phyloP scores from a whole-genome alignment of 2,329 filamentous ascomycete genomes.

The Aspergillus pseudoterreus region DNA sequence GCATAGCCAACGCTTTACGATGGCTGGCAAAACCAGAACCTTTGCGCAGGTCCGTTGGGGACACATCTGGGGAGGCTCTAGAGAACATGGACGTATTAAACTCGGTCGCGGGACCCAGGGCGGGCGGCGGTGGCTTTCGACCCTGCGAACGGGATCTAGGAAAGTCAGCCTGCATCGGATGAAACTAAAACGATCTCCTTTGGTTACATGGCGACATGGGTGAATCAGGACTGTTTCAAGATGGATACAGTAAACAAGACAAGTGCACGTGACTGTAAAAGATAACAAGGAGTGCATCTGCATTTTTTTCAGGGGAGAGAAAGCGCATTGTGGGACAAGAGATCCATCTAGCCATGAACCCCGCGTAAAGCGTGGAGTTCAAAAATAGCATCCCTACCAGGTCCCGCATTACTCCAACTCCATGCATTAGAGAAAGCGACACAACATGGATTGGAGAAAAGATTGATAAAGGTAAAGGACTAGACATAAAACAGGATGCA shows the following conservation, averaged over 20 bases:
- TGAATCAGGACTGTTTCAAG: neutral
- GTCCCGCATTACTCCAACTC: too few species aligned
- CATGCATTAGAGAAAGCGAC: neutral
- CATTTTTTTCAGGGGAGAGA: neutral
- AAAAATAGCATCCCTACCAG: neutral
- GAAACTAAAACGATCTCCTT: neutral
- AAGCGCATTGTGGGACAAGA: neutral
- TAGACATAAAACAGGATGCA: too few species aligned
- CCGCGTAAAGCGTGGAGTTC: neutral
- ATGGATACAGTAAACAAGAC: neutral
- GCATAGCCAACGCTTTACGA: slow-evolving; percentile 30
- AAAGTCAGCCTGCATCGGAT: slow-evolving; percentile 9
- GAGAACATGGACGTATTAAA: slow-evolving; percentile 32
- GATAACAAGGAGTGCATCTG: neutral
- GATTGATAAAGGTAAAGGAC: neutral
- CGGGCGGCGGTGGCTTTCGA: slow-evolving; percentile 15
- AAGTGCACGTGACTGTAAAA: neutral
- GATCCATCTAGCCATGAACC: neutral
- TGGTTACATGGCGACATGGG: neutral
- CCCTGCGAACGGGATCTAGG: slow-evolving; percentile 20
- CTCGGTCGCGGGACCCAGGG: slow-evolving; percentile 19
- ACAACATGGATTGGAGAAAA: neutral
- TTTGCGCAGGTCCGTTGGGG: slow-evolving; percentile 36
- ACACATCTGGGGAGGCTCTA: slow-evolving; percentile 34
- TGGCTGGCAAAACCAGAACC: slow-evolving; percentile 28